phyloP scores from a whole-genome alignment of 2,329 filamentous ascomycete species.

The Pseudopithomyces chartarum region DNA sequence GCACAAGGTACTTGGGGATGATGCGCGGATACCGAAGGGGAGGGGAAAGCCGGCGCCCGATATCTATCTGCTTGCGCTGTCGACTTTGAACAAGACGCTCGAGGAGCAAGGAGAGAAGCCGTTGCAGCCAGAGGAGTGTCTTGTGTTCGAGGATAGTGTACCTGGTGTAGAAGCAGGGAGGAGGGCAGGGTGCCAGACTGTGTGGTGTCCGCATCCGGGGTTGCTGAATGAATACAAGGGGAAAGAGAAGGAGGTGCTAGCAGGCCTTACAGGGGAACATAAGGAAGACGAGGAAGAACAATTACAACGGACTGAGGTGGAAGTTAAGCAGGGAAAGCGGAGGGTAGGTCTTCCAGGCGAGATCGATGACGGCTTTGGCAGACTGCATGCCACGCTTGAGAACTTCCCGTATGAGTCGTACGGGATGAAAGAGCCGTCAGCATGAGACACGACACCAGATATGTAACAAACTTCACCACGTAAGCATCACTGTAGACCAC shows the following conservation, averaged over 20 bases:
- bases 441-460: not conserved
- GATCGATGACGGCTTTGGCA: slow-evolving; percentile 65
- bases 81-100: slow-evolving; percentile 80
- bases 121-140: slow-evolving; percentile 81
- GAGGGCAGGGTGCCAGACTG: slow-evolving; percentile 89
- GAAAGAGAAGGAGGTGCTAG: slow-evolving; percentile 79
- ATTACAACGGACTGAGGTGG: slow-evolving; percentile 40
- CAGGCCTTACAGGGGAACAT: slow-evolving; percentile 76
- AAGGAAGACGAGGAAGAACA: slow-evolving; percentile 57
- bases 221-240: slow-evolving; percentile 77
- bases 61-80: slow-evolving; percentile 86
- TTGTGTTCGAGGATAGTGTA: slow-evolving; percentile 96
- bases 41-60: slow-evolving; percentile 94
- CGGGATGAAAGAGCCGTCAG: slow-evolving; percentile 51
- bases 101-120: slow-evolving; percentile 61
- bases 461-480: not conserved
- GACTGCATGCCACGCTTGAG: slow-evolving; percentile 58
- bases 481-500: not conserved
- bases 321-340: slow-evolving; percentile 44
- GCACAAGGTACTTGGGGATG: slow-evolving; percentile 83
- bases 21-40: slow-evolving; percentile 74
- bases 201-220: slow-evolving; percentile 88
- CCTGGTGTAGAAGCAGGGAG: slow-evolving; percentile 90
- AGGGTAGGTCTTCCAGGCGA: slow-evolving; percentile 56
- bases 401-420: slow-evolving; percentile 65